Conservation (phyloP, 495 filamentous ascomycete species). For the Tuber aestivum region DNA sequence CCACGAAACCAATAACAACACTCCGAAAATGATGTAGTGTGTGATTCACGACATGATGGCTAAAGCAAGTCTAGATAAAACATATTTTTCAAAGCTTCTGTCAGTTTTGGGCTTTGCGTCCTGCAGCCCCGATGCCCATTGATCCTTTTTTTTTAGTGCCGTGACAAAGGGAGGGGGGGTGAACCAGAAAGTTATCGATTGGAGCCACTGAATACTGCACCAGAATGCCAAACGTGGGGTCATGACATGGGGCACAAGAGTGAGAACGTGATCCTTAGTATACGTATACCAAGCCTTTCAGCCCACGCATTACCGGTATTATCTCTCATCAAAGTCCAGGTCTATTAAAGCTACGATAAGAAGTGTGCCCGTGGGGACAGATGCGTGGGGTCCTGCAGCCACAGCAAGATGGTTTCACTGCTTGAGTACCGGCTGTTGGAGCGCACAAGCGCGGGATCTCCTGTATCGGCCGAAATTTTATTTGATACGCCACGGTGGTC, state of each 20-base stretch:
- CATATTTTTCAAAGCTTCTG: not conserved
- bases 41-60: not conserved
- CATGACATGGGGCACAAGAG: not conserved
- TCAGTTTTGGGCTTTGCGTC: conserved; percentile 1
- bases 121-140: not conserved
- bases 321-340: not conserved
- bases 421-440: not conserved
- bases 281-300: not conserved
- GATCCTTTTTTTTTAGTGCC: not conserved
- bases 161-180: not conserved
- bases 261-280: not conserved
- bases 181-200: not conserved
- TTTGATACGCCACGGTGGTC: not conserved
- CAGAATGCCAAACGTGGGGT: not conserved
- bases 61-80: not conserved
- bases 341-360: not conserved
- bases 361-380: not conserved
- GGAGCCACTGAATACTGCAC: conserved; percentile 3
- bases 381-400: not conserved
- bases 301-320: not conserved
- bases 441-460: not conserved
- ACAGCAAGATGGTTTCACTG: not conserved
- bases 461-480: not conserved
- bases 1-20: not conserved
- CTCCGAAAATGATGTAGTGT: not conserved